Conservation (phyloP, 768 basidiomycete species). For the Termitomyces sp. region DNA sequence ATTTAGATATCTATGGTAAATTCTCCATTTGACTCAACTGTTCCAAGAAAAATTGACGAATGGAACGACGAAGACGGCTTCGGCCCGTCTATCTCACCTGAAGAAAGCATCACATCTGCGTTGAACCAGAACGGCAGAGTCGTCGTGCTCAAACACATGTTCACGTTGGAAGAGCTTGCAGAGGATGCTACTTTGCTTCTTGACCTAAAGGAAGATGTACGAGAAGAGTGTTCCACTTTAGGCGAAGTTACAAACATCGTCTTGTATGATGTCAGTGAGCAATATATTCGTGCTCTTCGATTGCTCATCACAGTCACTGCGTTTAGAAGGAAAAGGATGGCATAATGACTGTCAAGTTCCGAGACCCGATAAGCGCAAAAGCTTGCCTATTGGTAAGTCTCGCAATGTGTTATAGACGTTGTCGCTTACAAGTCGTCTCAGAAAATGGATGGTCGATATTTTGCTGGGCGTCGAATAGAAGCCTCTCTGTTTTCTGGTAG, state of each 20-base stretch:
- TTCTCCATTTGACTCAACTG: background rate
- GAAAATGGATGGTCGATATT: slow-evolving; percentile 96
- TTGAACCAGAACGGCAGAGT: slow-evolving; percentile 63
- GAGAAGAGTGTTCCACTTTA: slow-evolving; percentile 84
- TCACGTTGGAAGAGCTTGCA: slow-evolving; percentile 78
- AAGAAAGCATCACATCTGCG: slow-evolving; percentile 35
- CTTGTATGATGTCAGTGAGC: slow-evolving; percentile 79
- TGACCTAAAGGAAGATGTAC: slow-evolving; percentile 93
- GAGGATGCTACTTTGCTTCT: slow-evolving; percentile 81
- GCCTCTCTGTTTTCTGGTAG: slow-evolving; percentile 80
- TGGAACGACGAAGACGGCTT: slow-evolving; percentile 96
- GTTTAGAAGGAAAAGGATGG: slow-evolving; percentile 86
- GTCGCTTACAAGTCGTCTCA: slow-evolving; percentile 20
- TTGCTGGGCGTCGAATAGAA: slow-evolving; percentile 76
- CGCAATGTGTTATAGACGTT: background rate
- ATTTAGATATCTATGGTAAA: background rate
- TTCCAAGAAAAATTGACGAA: slow-evolving; percentile 75
- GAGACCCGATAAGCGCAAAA: slow-evolving; percentile 86
- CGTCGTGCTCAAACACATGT: slow-evolving; percentile 95
- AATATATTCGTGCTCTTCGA: background rate
- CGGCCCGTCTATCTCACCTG: slow-evolving; percentile 60
- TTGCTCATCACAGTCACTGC: background rate
- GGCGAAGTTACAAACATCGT: slow-evolving; percentile 96
- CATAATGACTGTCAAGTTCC: slow-evolving; percentile 95
- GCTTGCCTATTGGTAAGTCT: slow-evolving; percentile 78